A percentile compares a stretch with the other conserved stretches of the same genome.
Conservation (phyloP, 2,329 filamentous ascomycete species). For the Scortechinia acanthostroma region DNA sequence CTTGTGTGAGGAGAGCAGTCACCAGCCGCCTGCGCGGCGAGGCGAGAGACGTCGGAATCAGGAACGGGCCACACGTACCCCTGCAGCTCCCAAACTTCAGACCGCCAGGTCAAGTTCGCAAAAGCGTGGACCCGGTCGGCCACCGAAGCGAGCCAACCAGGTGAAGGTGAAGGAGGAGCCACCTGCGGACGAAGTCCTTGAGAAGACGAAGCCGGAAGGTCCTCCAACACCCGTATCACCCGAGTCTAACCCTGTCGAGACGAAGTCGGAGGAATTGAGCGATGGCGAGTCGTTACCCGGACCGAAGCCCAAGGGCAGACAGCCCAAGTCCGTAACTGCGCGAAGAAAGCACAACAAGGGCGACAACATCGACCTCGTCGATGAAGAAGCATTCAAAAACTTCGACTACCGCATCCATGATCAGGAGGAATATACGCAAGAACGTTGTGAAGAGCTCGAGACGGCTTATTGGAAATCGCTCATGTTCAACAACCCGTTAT, state of each 20-base stretch:
- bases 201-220: constrained; percentile 18
- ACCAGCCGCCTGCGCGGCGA: constrained; percentile 85
- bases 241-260: constrained; percentile 32
- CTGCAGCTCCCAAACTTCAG: constrained; percentile 21
- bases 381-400: constrained; percentile 82
- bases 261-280: constrained; percentile 25
- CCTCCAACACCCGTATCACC: constrained; percentile 17
- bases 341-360: constrained; percentile 79
- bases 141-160: constrained; percentile 21
- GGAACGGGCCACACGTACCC: constrained; percentile 33
- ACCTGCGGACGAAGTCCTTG: constrained; percentile 22
- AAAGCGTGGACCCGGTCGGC: constrained; percentile 5
- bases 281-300: constrained; percentile 40
- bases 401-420: constrained; percentile 81
- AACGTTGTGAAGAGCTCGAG: constrained; percentile 90
- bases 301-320: constrained; percentile 39
- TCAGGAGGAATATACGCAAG: constrained; percentile 78
- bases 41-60: constrained; percentile 69
- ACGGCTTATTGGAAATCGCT: constrained; percentile 95
- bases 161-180: constrained; percentile 19
- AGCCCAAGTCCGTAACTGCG: constrained; percentile 73
- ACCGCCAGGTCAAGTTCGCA: constrained; percentile 14
- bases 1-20: constrained; percentile 86
- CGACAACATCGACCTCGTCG: constrained; percentile 71
- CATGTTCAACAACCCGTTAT: constrained; percentile 88